phyloP scores from a whole-genome alignment of 2,329 filamentous ascomycete species.

The Colletotrichum siamense region DNA sequence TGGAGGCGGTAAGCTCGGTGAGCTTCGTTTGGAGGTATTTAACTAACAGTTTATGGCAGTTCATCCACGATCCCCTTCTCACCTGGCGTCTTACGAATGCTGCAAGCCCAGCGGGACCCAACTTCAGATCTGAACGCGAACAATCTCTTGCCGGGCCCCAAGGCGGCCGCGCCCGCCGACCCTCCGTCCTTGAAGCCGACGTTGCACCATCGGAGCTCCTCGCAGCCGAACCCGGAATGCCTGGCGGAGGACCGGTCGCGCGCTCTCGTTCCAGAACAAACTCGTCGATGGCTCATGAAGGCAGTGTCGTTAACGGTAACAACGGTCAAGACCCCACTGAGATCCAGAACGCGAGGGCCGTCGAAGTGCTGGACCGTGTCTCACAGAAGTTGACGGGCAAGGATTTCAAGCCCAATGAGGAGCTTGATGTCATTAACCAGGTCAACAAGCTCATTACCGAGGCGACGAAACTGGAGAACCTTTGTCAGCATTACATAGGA shows the following conservation, averaged over 20 bases:
- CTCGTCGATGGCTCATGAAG: constrained; percentile 51
- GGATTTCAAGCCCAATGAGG: constrained; percentile 87
- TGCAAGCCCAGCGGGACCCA: constrained; percentile 68
- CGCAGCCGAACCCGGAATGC: constrained; percentile 43
- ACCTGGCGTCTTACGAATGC: constrained; percentile 87
- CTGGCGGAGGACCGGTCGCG: constrained; percentile 47
- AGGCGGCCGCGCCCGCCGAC: constrained; percentile 62
- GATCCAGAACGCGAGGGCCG: constrained; percentile 88
- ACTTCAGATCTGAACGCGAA: constrained; percentile 68
- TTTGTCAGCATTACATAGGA: constrained; percentile 98
- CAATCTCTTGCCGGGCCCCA: constrained; percentile 53
- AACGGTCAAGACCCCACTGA: constrained; percentile 61
- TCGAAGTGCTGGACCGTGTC: constrained; percentile 90
- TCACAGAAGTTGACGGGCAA: constrained; percentile 94
- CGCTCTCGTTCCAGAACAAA: constrained; percentile 66
- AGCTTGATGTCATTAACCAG: constrained; percentile 84
- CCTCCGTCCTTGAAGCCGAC: constrained; percentile 72
- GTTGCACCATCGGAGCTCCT: constrained; percentile 65
- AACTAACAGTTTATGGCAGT: constrained; percentile 57
- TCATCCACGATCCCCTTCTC: constrained; percentile 98
- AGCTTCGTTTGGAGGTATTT: background rate
- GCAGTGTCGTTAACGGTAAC: constrained; percentile 40
- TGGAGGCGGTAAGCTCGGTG: constrained; percentile 82
- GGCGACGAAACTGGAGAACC: constrained; percentile 94
- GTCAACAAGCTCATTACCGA: constrained; percentile 95